Conservation (phyloP, 805 yeast species). For the Zygotorulaspora chibaensis region DNA sequence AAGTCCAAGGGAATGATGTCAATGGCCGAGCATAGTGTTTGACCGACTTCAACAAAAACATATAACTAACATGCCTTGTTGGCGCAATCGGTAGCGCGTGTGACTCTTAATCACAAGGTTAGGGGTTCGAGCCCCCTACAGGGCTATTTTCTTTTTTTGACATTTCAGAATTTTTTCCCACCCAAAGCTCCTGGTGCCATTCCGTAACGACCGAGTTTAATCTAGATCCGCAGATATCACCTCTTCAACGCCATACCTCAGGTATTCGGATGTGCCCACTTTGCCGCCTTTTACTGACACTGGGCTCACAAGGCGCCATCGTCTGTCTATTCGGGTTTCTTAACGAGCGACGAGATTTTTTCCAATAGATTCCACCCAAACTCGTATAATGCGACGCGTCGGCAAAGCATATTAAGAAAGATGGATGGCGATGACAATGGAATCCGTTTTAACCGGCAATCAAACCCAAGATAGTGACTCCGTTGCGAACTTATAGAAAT, state of each 20-base stretch:
- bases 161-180: background rate
- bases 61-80: constrained; percentile 28
- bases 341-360: background rate
- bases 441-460: background rate
- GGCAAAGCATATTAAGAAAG: background rate
- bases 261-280: no score
- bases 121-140: constrained; percentile 38
- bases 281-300: background rate
- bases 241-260: no score
- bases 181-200: no score
- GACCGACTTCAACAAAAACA: background rate
- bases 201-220: no score
- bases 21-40: background rate
- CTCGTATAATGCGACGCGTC: background rate
- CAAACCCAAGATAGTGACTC: background rate
- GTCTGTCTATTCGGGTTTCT: background rate
- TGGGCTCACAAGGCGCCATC: background rate
- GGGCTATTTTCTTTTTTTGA: constrained; percentile 28
- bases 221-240: no score
- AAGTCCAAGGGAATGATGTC: no score
- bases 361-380: background rate
- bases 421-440: background rate
- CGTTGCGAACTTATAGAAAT: no score
- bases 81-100: constrained; percentile 38
- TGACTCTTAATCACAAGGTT: constrained; percentile 37